Evolutionary conservation across 257 asterid genomes (phyloP), one percentile per base, ranked within the genome.

Genomic region (Cruciata laevipes): DNA sequence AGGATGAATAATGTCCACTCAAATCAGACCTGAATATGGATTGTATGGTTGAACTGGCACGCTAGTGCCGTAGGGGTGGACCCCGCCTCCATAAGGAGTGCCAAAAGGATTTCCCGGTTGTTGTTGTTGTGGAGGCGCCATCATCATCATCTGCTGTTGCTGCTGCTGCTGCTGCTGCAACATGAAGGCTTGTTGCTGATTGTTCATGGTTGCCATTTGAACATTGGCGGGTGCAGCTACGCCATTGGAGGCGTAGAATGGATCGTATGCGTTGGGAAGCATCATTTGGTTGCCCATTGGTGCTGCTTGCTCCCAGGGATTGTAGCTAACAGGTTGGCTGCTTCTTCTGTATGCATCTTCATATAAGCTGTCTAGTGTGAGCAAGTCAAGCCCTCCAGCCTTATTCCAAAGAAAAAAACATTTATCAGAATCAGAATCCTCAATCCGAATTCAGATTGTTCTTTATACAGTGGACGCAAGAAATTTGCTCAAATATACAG

Each of bases 371-470:
- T 94, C 95, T 44, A 94, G 87, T 24, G 98, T 88, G 59, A 94
- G 96, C 57, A 68, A 69, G 79, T 94, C 99, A 33, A 94, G 80
- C 40, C 99, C 96, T 69, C 96, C 99, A 13, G 89, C 98, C 99
- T 94, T 76, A 44, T 35, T 33, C 51, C 63, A 71, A 30, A 66
- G 24, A 65, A 75, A n/a, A 55, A 63, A 44, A n/a, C n/a, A n/a
- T n/a, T 31, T n/a, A 37, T 70, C 75, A 42, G 65, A 32, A 31
- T 24, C 20, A 69, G 49, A 18, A 55, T n/a, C 33, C 63, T 17
- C 59, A 58, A 25, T 37, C 11, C 32, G 55, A 61, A 40, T 52
- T 66, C 61, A 65, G 33, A 35, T 35, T 37, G 58, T 18, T 53
- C 68, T 16, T 24, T 24, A 52, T 37, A 42, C 31, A 51, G 5